Percentiles rank a stretch among this genome's conserved stretches.
These are phyloP conservation scores for Aspergillus intermedius DNA, from an alignment of 2,329 filamentous ascomycete genomes.

Conservation along the genomic window DNA sequence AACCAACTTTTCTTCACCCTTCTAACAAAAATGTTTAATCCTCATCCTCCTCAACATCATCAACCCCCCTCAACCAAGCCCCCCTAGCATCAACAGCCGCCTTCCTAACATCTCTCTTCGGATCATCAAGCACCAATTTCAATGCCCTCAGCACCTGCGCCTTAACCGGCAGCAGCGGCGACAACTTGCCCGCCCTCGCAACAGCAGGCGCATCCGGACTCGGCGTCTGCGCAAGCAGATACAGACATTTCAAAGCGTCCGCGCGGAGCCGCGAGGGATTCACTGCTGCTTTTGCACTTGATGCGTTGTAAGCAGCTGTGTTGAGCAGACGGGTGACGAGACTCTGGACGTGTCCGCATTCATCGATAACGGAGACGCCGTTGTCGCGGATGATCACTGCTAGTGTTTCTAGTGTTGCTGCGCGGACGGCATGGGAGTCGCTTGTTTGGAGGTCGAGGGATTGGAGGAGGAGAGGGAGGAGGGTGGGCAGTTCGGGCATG, in stretches of 20 bases:
- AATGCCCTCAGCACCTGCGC: slow-evolving; percentile 52
- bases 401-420: slow-evolving; percentile 55
- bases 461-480: slow-evolving; percentile 57
- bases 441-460: slow-evolving; percentile 50
- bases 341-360: slow-evolving; percentile 51
- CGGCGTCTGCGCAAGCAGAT: slow-evolving; percentile 29
- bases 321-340: slow-evolving; percentile 52
- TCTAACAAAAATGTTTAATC: slow-evolving; percentile 28
- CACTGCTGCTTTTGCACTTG: slow-evolving; percentile 8
- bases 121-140: slow-evolving; percentile 53
- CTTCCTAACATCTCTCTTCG: slow-evolving; percentile 55
- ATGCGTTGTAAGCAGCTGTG: slow-evolving; percentile 28
- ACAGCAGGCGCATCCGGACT: slow-evolving; percentile 16
- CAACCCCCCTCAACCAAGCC: slow-evolving; percentile 53
- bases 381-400: slow-evolving; percentile 53
- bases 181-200: slow-evolving; percentile 23
- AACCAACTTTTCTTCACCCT: background rate
- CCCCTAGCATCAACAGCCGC: slow-evolving; percentile 56
- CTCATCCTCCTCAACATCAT: slow-evolving; percentile 54
- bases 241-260: slow-evolving; percentile 32
- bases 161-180: slow-evolving; percentile 51
- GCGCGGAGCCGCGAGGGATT: slow-evolving; percentile 27
- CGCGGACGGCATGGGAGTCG: slow-evolving; percentile 49
- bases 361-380: slow-evolving; percentile 43
- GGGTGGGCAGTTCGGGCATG: slow-evolving; percentile 50